Evolutionary conservation across 139 green algal genomes (phyloP).

Genomic region (Marvania coccoides): DNA sequence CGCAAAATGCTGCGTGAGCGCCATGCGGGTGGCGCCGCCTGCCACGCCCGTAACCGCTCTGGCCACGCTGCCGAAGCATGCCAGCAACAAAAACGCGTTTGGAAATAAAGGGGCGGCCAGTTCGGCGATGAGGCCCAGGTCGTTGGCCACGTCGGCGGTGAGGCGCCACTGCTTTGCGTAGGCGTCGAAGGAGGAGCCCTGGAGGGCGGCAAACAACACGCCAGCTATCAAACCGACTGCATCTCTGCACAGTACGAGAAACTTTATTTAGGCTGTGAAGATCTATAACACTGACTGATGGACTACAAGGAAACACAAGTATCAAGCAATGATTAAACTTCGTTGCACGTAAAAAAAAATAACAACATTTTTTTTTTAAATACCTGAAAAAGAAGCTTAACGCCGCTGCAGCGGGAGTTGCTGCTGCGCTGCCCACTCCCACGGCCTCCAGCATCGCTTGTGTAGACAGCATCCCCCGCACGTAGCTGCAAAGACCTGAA

Average conservation of each 20-base stretch:
- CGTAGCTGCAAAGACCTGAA: conserved; percentile 59
- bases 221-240: conserved; percentile 51
- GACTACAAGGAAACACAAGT: too few species aligned
- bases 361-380: background rate
- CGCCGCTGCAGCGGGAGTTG: conserved; percentile 33
- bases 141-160: conserved; percentile 55
- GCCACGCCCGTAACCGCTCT: conserved; percentile 62
- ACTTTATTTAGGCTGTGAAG: too few species aligned
- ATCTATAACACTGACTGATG: too few species aligned
- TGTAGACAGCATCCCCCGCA: conserved; percentile 59
- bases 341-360: conserved; percentile 13
- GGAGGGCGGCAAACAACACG: conserved; percentile 51
- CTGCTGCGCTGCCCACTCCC: conserved; percentile 56
- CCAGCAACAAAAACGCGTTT: conserved; percentile 62
- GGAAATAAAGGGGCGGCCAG: conserved; percentile 3
- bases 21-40: conserved; percentile 64
- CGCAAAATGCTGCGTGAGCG: conserved; percentile 83
- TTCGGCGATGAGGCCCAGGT: conserved; percentile 24
- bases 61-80: conserved; percentile 50
- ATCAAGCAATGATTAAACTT: too few species aligned
- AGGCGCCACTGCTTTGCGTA: conserved; percentile 78
- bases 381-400: background rate
- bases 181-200: conserved; percentile 40
- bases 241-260: too few species aligned
- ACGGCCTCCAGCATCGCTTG: conserved; percentile 62